Conservation (phyloP, 768 basidiomycete genomes). For the Pholiota molesta region DNA sequence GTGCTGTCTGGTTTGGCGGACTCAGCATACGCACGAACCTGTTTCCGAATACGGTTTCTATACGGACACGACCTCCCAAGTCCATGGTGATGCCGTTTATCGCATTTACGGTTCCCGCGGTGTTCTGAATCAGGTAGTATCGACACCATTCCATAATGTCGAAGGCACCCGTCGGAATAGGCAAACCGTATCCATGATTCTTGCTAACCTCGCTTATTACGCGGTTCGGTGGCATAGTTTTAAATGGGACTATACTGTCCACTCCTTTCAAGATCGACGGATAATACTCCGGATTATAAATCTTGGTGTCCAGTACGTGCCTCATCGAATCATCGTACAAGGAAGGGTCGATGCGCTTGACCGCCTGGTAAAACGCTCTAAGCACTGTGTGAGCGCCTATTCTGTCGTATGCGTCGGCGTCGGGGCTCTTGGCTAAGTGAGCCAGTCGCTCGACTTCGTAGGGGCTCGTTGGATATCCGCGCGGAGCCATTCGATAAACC, state of each 20-base stretch:
- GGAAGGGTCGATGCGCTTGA: neutral
- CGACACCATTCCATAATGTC: neutral
- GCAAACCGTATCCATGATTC: neutral
- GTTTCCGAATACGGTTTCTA: neutral
- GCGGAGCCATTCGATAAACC: neutral
- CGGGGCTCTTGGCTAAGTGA: neutral
- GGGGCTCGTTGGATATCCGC: neutral
- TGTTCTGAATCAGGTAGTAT: neutral
- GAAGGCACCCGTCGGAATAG: neutral
- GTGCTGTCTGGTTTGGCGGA: neutral
- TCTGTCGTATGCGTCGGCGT: neutral
- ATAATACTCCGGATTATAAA: neutral
- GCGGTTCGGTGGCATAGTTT: neutral
- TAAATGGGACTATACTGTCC: neutral
- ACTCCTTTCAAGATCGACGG: neutral
- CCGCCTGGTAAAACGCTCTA: neutral
- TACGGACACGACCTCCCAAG: neutral
- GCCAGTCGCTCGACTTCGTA: neutral
- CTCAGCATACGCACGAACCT: neutral
- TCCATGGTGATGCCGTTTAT: slow-evolving; percentile 1
- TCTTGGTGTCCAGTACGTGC: neutral
- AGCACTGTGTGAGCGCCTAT: neutral
- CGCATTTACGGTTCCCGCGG: neutral
- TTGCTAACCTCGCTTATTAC: neutral
- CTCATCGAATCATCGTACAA: neutral